Conservation (phyloP, 805 yeast genomes). For the Sugiyamaella boreocaroliniensis region DNA sequence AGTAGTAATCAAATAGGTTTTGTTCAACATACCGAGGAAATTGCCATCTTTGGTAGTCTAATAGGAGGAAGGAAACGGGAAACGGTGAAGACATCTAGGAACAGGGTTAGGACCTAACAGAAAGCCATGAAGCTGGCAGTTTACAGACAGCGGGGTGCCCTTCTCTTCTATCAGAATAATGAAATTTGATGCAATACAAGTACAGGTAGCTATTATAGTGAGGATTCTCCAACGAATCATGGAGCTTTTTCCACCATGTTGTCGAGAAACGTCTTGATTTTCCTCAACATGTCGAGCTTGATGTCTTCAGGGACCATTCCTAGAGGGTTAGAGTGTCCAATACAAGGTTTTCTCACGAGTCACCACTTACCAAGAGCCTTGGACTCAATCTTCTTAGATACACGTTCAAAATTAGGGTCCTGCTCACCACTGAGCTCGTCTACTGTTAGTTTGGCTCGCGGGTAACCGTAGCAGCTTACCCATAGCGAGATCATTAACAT, state of each 20-base stretch:
- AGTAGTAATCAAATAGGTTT: neutral
- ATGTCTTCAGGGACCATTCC: slow-evolving; percentile 62
- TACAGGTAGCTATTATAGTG: no score
- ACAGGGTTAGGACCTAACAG: no score
- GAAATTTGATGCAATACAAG: no score
- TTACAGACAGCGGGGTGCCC: no score
- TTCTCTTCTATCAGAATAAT: no score
- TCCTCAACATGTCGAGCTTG: slow-evolving; percentile 50
- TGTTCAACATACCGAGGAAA: slow-evolving; percentile 2
- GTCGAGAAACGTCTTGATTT: slow-evolving; percentile 35
- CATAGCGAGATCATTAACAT: slow-evolving; percentile 55
- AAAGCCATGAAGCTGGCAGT: no score
- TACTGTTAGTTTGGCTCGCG: slow-evolving; percentile 4
- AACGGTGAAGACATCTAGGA: no score
- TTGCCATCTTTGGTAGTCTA: neutral
- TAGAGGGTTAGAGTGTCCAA: slow-evolving; percentile 2
- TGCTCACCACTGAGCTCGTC: slow-evolving; percentile 38
- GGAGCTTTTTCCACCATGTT: slow-evolving; percentile 15
- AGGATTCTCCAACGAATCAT: neutral
- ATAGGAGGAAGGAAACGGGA: no score
- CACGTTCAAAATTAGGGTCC: slow-evolving; percentile 45
- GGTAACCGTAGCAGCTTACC: slow-evolving; percentile 24
- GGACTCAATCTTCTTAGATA: slow-evolving; percentile 51
- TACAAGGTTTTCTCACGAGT: neutral
- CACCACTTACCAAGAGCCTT: slow-evolving; percentile 52